phyloP scores from a whole-genome alignment of 2,329 filamentous ascomycete species.

The Venturia effusa region DNA sequence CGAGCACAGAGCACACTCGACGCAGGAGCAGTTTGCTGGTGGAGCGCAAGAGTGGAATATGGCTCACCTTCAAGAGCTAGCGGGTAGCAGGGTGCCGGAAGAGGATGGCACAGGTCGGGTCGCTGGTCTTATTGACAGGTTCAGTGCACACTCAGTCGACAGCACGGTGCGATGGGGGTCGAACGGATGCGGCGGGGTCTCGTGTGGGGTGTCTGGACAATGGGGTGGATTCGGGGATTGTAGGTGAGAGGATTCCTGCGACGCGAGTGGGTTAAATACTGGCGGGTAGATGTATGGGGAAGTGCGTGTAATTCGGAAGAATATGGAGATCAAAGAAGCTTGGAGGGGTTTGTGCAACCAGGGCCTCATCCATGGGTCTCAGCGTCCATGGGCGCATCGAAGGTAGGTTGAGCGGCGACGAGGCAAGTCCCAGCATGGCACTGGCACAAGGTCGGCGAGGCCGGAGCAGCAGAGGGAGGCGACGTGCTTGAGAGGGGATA shows the following conservation, averaged over 20 bases:
- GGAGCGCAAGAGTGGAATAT: neutral
- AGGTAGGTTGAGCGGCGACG: neutral
- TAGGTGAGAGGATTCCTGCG: neutral
- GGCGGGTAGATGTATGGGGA: neutral
- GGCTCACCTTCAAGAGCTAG: conserved; percentile 6
- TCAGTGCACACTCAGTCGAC: neutral
- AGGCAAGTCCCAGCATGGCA: neutral
- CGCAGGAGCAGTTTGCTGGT: neutral
- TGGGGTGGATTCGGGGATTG: neutral
- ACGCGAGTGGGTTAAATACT: neutral
- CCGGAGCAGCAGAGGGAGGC: neutral
- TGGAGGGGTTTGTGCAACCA: neutral
- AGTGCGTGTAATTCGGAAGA: neutral
- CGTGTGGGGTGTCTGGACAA: neutral
- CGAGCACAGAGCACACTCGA: neutral
- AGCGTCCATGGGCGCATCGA: neutral
- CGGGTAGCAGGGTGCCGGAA: neutral
- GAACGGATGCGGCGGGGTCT: neutral
- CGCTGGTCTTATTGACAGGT: neutral
- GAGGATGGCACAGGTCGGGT: neutral
- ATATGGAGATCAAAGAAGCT: neutral
- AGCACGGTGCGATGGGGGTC: neutral
- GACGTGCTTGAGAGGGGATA: neutral
- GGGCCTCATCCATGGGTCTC: no score
- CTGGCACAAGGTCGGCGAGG: neutral